phyloP scores from a whole-genome alignment of 2,329 filamentous ascomycete species.

The Neofusicoccum ribis region DNA sequence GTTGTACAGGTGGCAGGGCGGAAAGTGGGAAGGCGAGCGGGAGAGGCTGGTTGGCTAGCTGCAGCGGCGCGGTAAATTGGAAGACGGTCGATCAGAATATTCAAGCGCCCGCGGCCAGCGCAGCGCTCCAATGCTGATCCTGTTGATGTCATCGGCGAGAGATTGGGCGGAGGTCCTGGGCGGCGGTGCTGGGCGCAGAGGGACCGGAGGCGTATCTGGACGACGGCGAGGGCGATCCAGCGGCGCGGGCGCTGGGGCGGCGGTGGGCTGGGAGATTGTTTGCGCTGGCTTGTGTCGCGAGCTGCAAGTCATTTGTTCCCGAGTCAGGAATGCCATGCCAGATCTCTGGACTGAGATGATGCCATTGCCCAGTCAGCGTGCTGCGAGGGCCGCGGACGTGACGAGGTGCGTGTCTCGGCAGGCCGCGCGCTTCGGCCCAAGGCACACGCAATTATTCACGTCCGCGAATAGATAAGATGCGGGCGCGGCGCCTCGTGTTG shows the following conservation, averaged over 20 bases:
- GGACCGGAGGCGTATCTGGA: not conserved
- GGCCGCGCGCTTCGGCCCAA: conserved; percentile 9
- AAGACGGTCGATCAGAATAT: conserved; percentile 5
- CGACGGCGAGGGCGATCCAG: not conserved
- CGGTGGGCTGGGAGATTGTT: not conserved
- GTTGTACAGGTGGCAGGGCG: not conserved
- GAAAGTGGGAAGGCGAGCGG: not conserved
- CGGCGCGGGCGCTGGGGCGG: not conserved
- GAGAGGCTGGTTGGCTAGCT: conserved; percentile 6
- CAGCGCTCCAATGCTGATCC: not conserved
- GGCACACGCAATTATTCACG: not conserved
- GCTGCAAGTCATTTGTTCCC: not conserved
- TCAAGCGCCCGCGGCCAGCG: not conserved
- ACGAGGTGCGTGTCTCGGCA: conserved; percentile 5
- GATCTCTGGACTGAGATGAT: not conserved
- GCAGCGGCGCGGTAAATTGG: conserved; percentile 6
- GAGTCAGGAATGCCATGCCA: not conserved
- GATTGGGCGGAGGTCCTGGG: not conserved
- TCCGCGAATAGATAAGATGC: not conserved
- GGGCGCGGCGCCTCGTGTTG: not conserved
- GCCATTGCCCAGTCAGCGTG: not conserved
- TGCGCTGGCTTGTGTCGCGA: not conserved
- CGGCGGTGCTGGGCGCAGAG: no score
- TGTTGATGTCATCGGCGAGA: conserved; percentile 2
- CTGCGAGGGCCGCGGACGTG: not conserved